phyloP scores from a whole-genome alignment of 1,139 yeast genomes.

The Suhomyces taliae region DNA sequence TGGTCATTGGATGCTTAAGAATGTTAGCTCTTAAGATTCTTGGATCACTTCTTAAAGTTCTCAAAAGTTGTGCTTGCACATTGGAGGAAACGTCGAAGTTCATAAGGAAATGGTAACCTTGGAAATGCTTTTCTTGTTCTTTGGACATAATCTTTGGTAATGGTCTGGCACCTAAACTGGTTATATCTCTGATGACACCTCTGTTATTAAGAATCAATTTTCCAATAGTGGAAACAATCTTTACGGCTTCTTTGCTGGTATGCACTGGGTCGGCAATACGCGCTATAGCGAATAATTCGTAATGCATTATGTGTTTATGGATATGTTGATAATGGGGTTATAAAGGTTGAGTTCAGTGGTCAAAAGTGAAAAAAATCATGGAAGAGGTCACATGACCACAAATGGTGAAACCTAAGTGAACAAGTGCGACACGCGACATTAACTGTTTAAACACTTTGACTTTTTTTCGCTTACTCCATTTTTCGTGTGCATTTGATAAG shows the following conservation, averaged over 20 bases:
- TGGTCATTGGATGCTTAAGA: constrained; percentile 62
- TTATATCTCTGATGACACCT: constrained; percentile 84
- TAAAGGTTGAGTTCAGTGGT: background rate
- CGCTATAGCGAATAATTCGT: constrained; percentile 88
- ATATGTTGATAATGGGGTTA: too few species aligned
- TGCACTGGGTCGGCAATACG: constrained; percentile 64
- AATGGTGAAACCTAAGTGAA: background rate
- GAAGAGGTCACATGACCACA: constrained; percentile 1
- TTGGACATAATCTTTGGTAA: constrained; percentile 81
- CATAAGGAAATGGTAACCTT: constrained; percentile 85
- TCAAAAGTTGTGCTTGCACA: constrained; percentile 80
- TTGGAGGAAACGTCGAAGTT: constrained; percentile 82
- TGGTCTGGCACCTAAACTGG: constrained; percentile 74
- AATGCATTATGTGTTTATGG: constrained; percentile 56
- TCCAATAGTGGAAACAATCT: constrained; percentile 79
- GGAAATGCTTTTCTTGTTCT: constrained; percentile 87
- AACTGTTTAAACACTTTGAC: background rate
- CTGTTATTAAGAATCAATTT: constrained; percentile 80
- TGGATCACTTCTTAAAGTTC: constrained; percentile 84
- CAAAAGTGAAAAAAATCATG: constrained; percentile 4
- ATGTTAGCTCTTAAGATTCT: constrained; percentile 81
- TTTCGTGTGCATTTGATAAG: background rate
- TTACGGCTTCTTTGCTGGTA: constrained; percentile 63
- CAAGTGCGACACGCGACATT: constrained; percentile 1
- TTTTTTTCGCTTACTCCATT: background rate